A percentile compares a stretch with the other conserved stretches of the same genome.
phyloP scores from a whole-genome alignment of 805 yeast species.

The Maudiozyma bulderi region DNA sequence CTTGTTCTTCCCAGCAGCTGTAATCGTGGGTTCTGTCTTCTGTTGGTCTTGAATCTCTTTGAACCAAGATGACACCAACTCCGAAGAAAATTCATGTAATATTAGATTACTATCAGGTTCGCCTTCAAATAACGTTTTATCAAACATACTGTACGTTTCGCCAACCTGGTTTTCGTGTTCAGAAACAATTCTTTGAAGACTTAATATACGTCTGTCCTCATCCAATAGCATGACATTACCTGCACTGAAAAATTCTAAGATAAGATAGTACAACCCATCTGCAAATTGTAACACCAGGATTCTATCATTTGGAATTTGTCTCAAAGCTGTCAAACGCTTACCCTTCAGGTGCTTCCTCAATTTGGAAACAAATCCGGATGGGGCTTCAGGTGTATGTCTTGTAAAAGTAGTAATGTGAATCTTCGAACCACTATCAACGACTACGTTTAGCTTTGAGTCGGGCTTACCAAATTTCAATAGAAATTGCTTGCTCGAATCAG shows the following conservation, averaged over 20 bases:
- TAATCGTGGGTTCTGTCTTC: conserved; percentile 1
- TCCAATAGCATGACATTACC: conserved; percentile 82
- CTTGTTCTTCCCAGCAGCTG: conserved; percentile 5
- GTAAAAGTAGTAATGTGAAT: conserved; percentile 71
- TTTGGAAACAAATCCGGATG: conserved; percentile 78
- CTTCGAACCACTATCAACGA: conserved; percentile 81
- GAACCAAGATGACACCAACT: conserved; percentile 24
- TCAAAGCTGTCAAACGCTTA: conserved; percentile 60
- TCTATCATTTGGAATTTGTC: conserved; percentile 72
- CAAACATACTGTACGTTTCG: conserved; percentile 56
- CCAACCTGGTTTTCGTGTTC: conserved; percentile 69
- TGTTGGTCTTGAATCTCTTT: conserved; percentile 12
- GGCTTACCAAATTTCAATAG: conserved; percentile 74
- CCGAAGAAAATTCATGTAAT: conserved; percentile 7
- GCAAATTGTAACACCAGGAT: conserved; percentile 77
- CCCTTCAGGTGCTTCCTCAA: conserved; percentile 79
- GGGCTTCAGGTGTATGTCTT: conserved; percentile 70
- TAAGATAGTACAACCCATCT: conserved; percentile 69
- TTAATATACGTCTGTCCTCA: conserved; percentile 51
- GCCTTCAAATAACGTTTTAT: conserved; percentile 35
- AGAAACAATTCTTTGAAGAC: conserved; percentile 69
- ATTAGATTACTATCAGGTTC: conserved; percentile 8
- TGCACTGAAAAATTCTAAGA: conserved; percentile 88
- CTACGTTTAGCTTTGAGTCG: conserved; percentile 64
- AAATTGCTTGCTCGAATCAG: conserved; percentile 62